Base-by-base conservation (phyloP, 1,284 basidiomycete species). In the Boletus semigastroideus region DNA sequence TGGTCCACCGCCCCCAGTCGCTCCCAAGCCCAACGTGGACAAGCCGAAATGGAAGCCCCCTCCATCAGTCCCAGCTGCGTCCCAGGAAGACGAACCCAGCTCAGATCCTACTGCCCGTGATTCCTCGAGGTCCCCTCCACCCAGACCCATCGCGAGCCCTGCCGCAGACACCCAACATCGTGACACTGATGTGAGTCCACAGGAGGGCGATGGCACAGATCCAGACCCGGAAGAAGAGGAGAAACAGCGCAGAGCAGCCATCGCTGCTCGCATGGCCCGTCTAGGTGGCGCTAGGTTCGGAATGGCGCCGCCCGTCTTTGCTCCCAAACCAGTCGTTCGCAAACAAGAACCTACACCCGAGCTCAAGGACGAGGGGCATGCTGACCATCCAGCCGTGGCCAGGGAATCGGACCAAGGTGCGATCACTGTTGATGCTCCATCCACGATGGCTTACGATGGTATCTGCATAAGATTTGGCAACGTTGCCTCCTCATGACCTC, bases 231-330 rank as follows among this genome's bases (percentile, higher is more conserved):
- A 87, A 63, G 88, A 91, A 48, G 87, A 91, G 57, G 92, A 92
- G 66, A 77, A 86, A 47, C 83, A 86, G 60, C 82, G 88, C 46
- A 83, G 89, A 40, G 86, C 87, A 10, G 86, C 85, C 16, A 86
- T 94, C 62, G 93, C 92, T 28, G 92, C 88, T 28, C 80, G 92
- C 51, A 94, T 95, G 92, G 93, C 90, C 51, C 86, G 87, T 59
- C 79, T 94, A 12, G 94, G 91, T 28, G 94, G 91, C 34, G 84
- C 92, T 40, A 82, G 89, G 56, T 79, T 95, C 36, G 92, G 93
- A 4, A 87, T 92, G 86, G 80, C 72, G 0, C 83, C 84, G 3
- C 86, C 86, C 38, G 72, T 85, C 46, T 82, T 87, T 70, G 82
- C 80, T 10, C 76, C 72, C 59, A 81, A 82, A 60, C 79, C 82